Percentiles rank a stretch among this genome's conserved stretches.
Conservation (phyloP, 352 stramenopile genomes). For the Pythium monospermum region DNA sequence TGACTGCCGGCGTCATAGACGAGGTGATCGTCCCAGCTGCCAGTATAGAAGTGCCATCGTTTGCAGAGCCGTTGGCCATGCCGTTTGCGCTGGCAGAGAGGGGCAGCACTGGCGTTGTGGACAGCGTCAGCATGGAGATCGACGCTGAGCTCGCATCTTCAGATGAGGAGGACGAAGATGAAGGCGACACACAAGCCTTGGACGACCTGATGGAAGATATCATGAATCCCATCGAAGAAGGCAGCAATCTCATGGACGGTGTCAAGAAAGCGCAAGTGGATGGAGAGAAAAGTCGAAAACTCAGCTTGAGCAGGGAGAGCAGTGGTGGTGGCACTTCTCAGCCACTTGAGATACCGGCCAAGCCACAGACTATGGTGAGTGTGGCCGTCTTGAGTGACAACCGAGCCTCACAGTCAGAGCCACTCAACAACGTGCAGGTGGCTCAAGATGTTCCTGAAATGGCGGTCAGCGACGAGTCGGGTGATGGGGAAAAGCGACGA, state of each 20-base stretch:
- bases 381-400: neutral
- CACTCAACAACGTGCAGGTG: too few species aligned
- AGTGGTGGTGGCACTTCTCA: slow-evolving; percentile 4
- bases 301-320: slow-evolving; percentile 10
- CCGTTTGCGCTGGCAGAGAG: neutral
- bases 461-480: too few species aligned
- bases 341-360: slow-evolving; percentile 1
- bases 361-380: neutral
- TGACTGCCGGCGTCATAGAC: neutral
- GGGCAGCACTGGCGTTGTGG: neutral
- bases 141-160: slow-evolving; percentile 21
- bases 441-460: too few species aligned
- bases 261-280: slow-evolving; percentile 1
- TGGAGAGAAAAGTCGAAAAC: neutral
- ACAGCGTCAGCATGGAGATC: slow-evolving; percentile 6
- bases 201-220: neutral
- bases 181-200: neutral
- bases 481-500: slow-evolving; percentile 1
- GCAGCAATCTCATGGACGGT: too few species aligned
- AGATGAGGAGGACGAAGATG: slow-evolving; percentile 1
- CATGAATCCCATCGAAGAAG: neutral
- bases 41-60: slow-evolving; percentile 7
- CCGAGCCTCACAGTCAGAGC: too few species aligned
- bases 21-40: neutral
- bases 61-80: too few species aligned